Evolutionary conservation across 129 eudicot species (phyloP).

Genomic region (Escallonia herrerae): DNA sequence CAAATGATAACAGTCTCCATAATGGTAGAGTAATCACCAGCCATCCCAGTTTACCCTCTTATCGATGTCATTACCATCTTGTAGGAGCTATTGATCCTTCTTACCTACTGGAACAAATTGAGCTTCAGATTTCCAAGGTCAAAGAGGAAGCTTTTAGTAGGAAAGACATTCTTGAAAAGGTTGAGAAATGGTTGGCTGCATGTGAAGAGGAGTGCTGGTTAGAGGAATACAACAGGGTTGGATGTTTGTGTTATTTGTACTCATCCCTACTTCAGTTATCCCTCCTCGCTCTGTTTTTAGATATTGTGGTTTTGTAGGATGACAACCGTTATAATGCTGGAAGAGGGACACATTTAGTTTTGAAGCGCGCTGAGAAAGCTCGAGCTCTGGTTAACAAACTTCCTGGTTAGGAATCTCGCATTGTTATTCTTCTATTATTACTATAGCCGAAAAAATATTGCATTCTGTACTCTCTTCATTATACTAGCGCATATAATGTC

Average conservation of each 20-base stretch:
- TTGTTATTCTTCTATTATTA: no score
- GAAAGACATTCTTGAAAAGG: slow-evolving; percentile 78
- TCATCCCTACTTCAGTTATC: no score
- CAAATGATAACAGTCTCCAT: no score
- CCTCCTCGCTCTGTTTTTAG: slow-evolving; percentile 1
- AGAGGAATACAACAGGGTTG: slow-evolving; percentile 78
- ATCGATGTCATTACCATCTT: slow-evolving; percentile 21
- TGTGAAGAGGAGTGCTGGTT: slow-evolving; percentile 87
- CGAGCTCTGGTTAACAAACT: slow-evolving; percentile 55
- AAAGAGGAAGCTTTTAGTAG: slow-evolving; percentile 79
- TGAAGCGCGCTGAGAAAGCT: slow-evolving; percentile 88
- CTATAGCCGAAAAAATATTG: no score
- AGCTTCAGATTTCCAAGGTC: slow-evolving; percentile 47
- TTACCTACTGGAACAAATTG: slow-evolving; percentile 55
- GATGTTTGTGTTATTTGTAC: neutral
- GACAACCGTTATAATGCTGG: slow-evolving; percentile 75
- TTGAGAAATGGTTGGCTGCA: slow-evolving; percentile 78
- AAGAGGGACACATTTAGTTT: slow-evolving; percentile 64
- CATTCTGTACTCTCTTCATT: neutral
- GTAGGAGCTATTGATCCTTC: slow-evolving; percentile 55
- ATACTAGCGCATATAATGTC: no score
- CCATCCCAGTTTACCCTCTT: neutral
- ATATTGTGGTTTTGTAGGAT: slow-evolving; percentile 34
- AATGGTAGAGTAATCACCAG: no score
- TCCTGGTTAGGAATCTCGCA: slow-evolving; percentile 46